phyloP scores from a whole-genome alignment of 2,329 filamentous ascomycete species.

The Ophiostoma perfectum region DNA sequence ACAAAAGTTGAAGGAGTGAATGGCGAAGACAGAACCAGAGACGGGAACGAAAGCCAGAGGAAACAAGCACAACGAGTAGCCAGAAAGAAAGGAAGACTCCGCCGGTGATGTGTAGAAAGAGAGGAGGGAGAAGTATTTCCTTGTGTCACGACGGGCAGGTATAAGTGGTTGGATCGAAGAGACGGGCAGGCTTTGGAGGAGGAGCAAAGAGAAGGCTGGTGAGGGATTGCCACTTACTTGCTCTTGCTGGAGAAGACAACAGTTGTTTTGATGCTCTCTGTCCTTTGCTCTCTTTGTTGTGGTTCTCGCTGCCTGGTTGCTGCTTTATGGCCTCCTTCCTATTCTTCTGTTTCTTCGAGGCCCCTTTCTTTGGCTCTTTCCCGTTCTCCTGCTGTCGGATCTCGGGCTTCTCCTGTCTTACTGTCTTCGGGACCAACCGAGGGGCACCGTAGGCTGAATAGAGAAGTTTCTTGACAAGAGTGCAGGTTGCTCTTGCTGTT shows the following conservation, averaged over 20 bases:
- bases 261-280: neutral
- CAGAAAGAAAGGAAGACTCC: too few relatives aligned
- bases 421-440: conserved; percentile 7
- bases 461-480: neutral
- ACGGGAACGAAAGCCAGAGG: neutral
- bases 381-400: neutral
- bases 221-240: neutral
- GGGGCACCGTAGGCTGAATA: neutral
- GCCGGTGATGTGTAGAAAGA: too few relatives aligned
- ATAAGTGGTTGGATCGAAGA: conserved; percentile 9
- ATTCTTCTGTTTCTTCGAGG: neutral
- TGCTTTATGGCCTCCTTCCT: too few relatives aligned
- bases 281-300: too few relatives aligned
- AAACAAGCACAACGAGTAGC: too few relatives aligned
- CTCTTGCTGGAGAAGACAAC: neutral
- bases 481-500: neutral
- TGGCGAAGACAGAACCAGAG: neutral
- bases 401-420: neutral
- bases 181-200: neutral
- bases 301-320: too few relatives aligned
- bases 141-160: neutral
- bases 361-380: conserved; percentile 9
- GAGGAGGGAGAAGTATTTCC: too few relatives aligned
- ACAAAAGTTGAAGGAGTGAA: neutral
- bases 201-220: neutral